Evolutionary conservation across 371 early-diverging fungal genomes (phyloP), one percentile per base, ranked within the genome.

Genomic region (Thermomucor indicae-seudaticae): DNA sequence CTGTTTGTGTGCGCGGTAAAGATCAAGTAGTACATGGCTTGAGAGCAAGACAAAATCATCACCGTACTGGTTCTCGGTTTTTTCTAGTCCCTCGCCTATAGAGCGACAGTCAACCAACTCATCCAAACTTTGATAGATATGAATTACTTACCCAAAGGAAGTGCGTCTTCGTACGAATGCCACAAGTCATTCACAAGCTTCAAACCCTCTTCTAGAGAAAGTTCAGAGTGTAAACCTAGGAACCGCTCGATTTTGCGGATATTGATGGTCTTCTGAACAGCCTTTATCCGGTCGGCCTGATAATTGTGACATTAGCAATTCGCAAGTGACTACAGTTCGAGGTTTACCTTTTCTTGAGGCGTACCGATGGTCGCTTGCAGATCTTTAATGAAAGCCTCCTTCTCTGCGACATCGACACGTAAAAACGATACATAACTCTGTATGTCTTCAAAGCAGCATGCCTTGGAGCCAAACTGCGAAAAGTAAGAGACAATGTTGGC

Each of bases 371-470:
- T 58, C 2, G 59, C 47, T 28, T 61, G 53, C 23, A 81, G 43
- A 7, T 53, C 44, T 17, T 62, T 50, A 39, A 83, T 58, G 27
- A 80, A 70, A 3, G 35, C 45, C 6, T 47, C 51, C 11, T 78
- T 55, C 5, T 59, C 62, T 23, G 61, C 61, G 1, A 24, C 14
- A 38, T 62, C 49, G 8, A 16, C 23, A 52, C 58, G 40, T 58
- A 74, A 60, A 66, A 56, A 49, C 1, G 53, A 23, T n/a, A 86
- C 55, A 56, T 87, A 90, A 4, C 64, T 56, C 25, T 76, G 72
- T 16, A 93, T 58, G 59, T 93, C 93, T 49, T 89, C 89, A 67
- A 88, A 91, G 52, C 85, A 89, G 57, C 83, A 84, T 7, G 75
- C 63, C 51, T 83, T 83, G 17, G 79, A 68, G 17, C 88, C 88